Conservation (phyloP, 202 grass and related monocot species). For the Eragrostis tef region DNA sequence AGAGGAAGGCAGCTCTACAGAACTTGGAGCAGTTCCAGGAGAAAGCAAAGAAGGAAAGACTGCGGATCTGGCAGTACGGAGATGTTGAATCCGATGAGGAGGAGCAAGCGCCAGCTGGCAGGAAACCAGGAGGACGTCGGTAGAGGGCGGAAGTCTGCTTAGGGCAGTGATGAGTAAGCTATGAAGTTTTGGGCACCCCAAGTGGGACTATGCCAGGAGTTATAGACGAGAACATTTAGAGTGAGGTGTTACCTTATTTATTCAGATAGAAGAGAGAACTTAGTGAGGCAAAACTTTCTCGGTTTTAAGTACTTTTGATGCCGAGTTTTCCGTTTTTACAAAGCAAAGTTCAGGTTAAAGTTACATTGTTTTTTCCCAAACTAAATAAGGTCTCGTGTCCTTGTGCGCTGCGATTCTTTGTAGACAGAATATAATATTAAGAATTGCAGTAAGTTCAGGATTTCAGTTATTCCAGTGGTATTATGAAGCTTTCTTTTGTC, state of each 20-base stretch:
- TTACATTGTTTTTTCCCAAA: constrained; percentile 68
- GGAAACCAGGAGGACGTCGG: constrained; percentile 53
- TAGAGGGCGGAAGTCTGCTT: constrained; percentile 28
- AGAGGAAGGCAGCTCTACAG: constrained; percentile 72
- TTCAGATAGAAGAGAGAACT: constrained; percentile 53
- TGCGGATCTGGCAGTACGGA: constrained; percentile 79
- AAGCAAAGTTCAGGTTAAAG: constrained; percentile 51
- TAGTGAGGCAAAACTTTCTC: constrained; percentile 47
- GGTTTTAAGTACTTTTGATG: constrained; percentile 46
- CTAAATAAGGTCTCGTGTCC: constrained; percentile 61
- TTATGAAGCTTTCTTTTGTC: background rate
- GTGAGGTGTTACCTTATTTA: constrained; percentile 47
- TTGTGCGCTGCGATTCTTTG: constrained; percentile 49
- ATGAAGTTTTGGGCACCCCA: constrained; percentile 60
- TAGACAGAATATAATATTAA: constrained; percentile 52
- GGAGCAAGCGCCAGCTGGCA: constrained; percentile 66
- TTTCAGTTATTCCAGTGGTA: background rate
- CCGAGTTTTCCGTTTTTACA: constrained; percentile 43
- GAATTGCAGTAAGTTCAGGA: constrained; percentile 48
- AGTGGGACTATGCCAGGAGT: constrained; percentile 30
- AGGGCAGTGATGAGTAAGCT: constrained; percentile 28
- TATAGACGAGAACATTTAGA: constrained; percentile 53
- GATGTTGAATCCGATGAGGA: constrained; percentile 93
- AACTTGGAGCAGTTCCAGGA: constrained; percentile 96
- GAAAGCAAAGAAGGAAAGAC: constrained; percentile 79